Conservation (phyloP, 495 filamentous ascomycete species). For the Aspergillus nidulans region DNA sequence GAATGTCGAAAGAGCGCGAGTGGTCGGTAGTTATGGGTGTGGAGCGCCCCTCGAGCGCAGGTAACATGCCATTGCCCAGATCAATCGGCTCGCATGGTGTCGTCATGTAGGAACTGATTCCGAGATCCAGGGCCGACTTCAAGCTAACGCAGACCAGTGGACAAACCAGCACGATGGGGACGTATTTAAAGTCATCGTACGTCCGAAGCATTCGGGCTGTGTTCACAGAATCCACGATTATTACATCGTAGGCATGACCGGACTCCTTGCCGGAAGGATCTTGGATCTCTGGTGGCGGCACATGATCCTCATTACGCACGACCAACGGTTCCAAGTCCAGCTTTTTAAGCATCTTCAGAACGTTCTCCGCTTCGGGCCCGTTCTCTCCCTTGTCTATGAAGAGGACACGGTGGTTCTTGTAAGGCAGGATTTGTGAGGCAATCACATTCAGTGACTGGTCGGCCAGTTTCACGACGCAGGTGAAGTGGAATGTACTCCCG, state of each 20-base stretch:
- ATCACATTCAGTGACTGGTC: constrained; percentile 77
- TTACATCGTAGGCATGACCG: constrained; percentile 81
- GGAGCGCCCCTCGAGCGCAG: constrained; percentile 91
- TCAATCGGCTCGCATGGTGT: constrained; percentile 94
- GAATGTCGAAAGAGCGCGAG: constrained; percentile 91
- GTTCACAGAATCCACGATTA: constrained; percentile 92
- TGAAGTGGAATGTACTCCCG: constrained; percentile 96
- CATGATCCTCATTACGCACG: constrained; percentile 59
- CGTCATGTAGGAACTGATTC: constrained; percentile 98
- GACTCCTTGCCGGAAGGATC: constrained; percentile 53
- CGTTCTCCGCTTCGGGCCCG: constrained; percentile 64
- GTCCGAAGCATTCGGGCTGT: constrained; percentile 79
- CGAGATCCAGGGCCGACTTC: constrained; percentile 91
- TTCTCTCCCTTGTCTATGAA: constrained; percentile 95
- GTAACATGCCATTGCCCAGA: constrained; percentile 95
- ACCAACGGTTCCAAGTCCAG: constrained; percentile 80
- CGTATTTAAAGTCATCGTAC: constrained; percentile 94
- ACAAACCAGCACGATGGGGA: constrained; percentile 90
- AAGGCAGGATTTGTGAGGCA: constrained; percentile 78
- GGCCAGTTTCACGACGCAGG: constrained; percentile 85
- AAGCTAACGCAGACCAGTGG: constrained; percentile 88
- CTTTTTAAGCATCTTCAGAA: constrained; percentile 72
- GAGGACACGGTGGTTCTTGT: constrained; percentile 81
- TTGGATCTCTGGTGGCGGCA: constrained; percentile 57
- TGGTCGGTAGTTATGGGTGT: constrained; percentile 90